Conservation (phyloP, 2,329 filamentous ascomycete genomes). For the Alternaria viburni region DNA sequence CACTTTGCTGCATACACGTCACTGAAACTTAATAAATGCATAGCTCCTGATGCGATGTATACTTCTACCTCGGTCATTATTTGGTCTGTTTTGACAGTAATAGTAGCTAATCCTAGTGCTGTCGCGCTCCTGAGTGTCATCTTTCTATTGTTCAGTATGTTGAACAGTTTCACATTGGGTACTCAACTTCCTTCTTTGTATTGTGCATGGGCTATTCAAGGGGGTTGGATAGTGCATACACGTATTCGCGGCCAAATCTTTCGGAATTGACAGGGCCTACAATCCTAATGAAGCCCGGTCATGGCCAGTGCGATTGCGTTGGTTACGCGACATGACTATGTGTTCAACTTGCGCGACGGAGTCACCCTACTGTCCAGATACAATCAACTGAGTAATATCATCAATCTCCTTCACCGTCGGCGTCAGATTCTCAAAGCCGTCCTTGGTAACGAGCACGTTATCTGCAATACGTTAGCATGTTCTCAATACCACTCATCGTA, state of each 20-base stretch:
- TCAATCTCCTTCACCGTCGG: constrained; percentile 74
- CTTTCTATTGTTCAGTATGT: too few species aligned
- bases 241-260: too few species aligned
- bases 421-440: constrained; percentile 84
- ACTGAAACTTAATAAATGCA: neutral
- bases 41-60: neutral
- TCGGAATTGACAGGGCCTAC: too few species aligned
- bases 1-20: neutral
- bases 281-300: neutral
- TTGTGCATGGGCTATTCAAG: neutral
- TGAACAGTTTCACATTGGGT: too few species aligned
- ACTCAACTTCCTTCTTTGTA: too few species aligned
- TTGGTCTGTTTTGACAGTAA: too few species aligned
- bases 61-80: too few species aligned
- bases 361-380: neutral
- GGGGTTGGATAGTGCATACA: neutral
- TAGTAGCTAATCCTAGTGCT: too few species aligned
- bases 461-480: constrained; percentile 55
- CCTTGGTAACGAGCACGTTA: constrained; percentile 78
- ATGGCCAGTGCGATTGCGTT: neutral
- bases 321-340: neutral
- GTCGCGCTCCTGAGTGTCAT: too few species aligned
- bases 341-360: neutral
- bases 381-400: constrained; percentile 66
- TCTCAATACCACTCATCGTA: neutral